Conservation (phyloP, 352 stramenopile genomes). For the Halophytophthora batemanensis region DNA sequence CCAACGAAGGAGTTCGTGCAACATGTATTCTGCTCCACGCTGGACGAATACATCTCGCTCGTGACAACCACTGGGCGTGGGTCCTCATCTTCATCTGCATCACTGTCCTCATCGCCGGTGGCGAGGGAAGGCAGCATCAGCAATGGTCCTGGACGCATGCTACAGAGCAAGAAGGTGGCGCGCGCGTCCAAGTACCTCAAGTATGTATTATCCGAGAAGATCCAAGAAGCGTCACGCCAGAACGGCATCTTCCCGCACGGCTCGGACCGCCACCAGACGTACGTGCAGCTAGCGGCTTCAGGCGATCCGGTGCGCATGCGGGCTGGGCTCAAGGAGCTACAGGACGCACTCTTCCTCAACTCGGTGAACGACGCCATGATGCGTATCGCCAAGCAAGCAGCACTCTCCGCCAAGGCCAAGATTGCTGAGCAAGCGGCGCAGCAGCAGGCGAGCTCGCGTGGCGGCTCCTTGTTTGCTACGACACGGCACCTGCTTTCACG, state of each 20-base stretch:
- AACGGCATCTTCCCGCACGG: constrained; percentile 71
- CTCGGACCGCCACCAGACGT: constrained; percentile 57
- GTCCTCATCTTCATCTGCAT: constrained; percentile 14
- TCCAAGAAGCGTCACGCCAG: constrained; percentile 63
- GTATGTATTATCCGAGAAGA: constrained; percentile 71
- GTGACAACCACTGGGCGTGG: constrained; percentile 8
- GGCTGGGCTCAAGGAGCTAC: constrained; percentile 45
- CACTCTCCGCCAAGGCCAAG: constrained; percentile 73
- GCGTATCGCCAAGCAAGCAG: constrained; percentile 76
- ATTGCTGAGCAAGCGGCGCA: constrained; percentile 79
- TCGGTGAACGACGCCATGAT: constrained; percentile 81
- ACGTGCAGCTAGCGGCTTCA: constrained; percentile 40
- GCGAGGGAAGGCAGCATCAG: constrained; percentile 4
- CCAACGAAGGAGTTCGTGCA: constrained; percentile 18
- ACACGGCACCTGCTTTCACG: constrained; percentile 69
- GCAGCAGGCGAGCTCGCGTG: constrained; percentile 52
- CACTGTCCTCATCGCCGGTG: constrained; percentile 9
- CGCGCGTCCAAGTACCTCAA: constrained; percentile 63
- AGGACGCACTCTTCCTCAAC: constrained; percentile 66
- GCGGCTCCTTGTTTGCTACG: constrained; percentile 66
- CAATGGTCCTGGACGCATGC: constrained; percentile 12
- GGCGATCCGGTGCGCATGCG: constrained; percentile 56
- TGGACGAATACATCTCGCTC: constrained; percentile 25
- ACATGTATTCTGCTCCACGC: constrained; percentile 22
- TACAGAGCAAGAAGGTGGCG: constrained; percentile 13